Conservation (phyloP, 495 filamentous ascomycete genomes). For the Melanomma pulvis-pyrius region DNA sequence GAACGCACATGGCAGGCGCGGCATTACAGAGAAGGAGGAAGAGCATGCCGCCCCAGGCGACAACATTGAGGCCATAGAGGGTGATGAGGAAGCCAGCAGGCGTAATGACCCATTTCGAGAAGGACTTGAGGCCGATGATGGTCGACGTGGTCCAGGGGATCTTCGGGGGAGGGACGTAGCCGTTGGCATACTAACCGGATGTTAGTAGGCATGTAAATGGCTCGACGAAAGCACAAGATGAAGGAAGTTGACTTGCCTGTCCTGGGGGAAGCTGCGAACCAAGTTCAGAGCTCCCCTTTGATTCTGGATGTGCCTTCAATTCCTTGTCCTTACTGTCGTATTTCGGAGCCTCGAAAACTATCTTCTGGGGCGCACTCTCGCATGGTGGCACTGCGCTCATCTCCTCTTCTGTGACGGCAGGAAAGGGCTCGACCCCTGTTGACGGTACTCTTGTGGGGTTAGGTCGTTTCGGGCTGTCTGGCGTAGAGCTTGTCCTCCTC, state of each 20-base stretch:
- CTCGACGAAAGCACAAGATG: background rate
- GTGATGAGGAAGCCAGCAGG: conserved; percentile 73
- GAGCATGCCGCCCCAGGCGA: conserved; percentile 90
- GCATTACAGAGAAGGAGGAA: conserved; percentile 80
- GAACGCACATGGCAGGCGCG: conserved; percentile 76
- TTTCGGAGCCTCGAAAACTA: conserved; percentile 3
- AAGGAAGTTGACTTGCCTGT: background rate
- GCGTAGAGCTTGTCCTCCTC: too few relatives aligned
- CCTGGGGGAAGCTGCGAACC: background rate
- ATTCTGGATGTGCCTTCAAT: background rate
- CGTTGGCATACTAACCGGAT: conserved; percentile 53
- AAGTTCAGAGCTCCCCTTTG: conserved; percentile 7
- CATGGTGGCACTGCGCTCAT: conserved; percentile 13
- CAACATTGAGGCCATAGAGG: conserved; percentile 76
- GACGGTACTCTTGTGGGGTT: conserved; percentile 1
- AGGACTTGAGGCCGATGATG: conserved; percentile 57
- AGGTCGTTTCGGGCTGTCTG: conserved; percentile 4
- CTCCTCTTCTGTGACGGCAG: conserved; percentile 36
- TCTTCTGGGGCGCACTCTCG: background rate
- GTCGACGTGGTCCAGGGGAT: conserved; percentile 59
- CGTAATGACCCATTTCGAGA: conserved; percentile 64
- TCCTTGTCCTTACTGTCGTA: conserved; percentile 18
- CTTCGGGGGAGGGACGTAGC: conserved; percentile 72
- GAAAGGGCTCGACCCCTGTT: conserved; percentile 30
- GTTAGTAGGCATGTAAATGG: background rate